These are phyloP conservation scores for Solanum bulbocastanum DNA, from an alignment of 257 asterid genomes.

Conservation along the genomic window DNA sequence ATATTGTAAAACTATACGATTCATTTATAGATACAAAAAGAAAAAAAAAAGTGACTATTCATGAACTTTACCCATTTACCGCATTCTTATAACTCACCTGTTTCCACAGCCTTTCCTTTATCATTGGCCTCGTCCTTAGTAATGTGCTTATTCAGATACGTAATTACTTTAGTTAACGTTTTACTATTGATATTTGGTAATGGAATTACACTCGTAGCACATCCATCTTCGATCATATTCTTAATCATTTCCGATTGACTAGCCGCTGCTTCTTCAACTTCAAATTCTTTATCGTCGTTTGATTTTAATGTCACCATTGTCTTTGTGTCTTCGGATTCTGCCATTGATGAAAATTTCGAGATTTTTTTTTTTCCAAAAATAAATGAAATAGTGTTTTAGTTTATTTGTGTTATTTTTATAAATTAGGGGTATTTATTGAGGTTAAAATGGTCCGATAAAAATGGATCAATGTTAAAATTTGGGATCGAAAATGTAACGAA, in stretches of 20 bases:
- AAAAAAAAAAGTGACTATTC: background rate
- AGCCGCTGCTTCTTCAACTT: background rate
- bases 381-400: background rate
- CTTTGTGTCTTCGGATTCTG: background rate
- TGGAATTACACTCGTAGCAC: background rate
- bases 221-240: conserved; percentile 6
- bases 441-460: background rate
- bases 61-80: background rate
- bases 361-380: background rate
- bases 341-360: background rate
- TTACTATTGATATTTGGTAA: conserved; percentile 1
- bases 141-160: conserved; percentile 1
- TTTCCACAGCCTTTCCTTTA: background rate
- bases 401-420: background rate
- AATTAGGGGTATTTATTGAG: background rate
- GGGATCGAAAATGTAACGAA: background rate
- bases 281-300: background rate
- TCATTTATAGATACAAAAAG: too few relatives aligned
- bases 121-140: background rate
- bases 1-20: too few relatives aligned
- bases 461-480: background rate
- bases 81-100: background rate
- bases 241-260: background rate
- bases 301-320: conserved; percentile 1
- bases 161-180: background rate